Percentiles rank a stretch among this genome's conserved stretches.
Conservation (phyloP, 352 stramenopile species). For the Globisporangium abappressorium region DNA sequence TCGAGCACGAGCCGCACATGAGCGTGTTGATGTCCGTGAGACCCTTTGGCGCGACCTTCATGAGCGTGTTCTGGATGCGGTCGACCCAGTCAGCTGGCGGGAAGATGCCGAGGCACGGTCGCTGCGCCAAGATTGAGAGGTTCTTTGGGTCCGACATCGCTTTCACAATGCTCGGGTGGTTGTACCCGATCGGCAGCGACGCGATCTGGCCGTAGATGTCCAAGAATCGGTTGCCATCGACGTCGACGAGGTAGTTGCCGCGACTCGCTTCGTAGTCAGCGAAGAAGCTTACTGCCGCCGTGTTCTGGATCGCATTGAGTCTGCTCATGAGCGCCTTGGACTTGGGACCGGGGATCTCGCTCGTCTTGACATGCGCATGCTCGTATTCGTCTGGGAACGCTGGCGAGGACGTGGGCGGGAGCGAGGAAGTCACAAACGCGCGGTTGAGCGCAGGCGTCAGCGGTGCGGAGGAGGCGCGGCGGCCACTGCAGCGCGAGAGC, state of each 20-base stretch:
- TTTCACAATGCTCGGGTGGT: constrained; percentile 69
- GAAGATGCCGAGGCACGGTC: constrained; percentile 74
- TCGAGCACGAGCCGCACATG: constrained; percentile 87
- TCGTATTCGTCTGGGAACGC: constrained; percentile 64
- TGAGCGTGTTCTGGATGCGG: constrained; percentile 58
- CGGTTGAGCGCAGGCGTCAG: neutral
- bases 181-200: constrained; percentile 84
- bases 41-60: constrained; percentile 49
- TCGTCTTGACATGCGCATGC: constrained; percentile 47
- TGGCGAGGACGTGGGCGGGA: constrained; percentile 47
- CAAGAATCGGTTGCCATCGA: constrained; percentile 81
- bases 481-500: neutral
- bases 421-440: constrained; percentile 8
- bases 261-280: constrained; percentile 69
- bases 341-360: constrained; percentile 59
- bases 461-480: neutral
- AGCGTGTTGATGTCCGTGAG: constrained; percentile 78
- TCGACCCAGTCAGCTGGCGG: constrained; percentile 75
- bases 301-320: constrained; percentile 65
- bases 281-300: constrained; percentile 71
- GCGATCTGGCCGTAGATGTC: constrained; percentile 85
- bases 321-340: constrained; percentile 49
- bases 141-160: constrained; percentile 65
- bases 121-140: constrained; percentile 65
- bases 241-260: constrained; percentile 85